Conservation (phyloP, 2,329 filamentous ascomycete genomes). For the Geosmithia flava region DNA sequence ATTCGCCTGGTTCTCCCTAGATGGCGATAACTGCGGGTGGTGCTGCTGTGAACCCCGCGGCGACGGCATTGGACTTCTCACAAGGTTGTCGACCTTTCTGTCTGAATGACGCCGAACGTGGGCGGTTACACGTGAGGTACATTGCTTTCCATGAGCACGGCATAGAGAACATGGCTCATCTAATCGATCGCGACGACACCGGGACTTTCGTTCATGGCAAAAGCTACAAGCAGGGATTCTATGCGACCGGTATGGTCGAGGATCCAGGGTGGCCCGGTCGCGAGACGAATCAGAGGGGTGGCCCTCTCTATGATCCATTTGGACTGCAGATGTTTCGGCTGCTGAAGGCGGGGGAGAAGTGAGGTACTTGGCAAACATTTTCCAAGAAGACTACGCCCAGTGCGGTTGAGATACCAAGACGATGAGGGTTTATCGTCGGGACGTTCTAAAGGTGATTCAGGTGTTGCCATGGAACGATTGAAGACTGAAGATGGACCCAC, state of each 20-base stretch:
- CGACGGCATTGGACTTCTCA: background rate
- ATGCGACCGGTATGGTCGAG: constrained; percentile 3
- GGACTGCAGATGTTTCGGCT: too few species aligned
- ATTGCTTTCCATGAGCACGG: background rate
- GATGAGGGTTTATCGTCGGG: too few species aligned
- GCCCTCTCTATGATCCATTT: too few species aligned
- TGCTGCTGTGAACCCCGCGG: background rate
- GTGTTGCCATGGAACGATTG: too few species aligned
- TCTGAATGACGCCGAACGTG: background rate
- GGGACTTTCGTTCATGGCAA: constrained; percentile 5
- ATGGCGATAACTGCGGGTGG: background rate
- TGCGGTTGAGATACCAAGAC: too few species aligned
- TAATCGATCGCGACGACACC: background rate
- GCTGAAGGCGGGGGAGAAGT: too few species aligned
- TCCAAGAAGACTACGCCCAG: too few species aligned
- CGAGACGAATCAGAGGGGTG: too few species aligned
- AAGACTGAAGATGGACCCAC: too few species aligned
- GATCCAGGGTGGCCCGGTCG: background rate
- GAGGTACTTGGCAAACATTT: too few species aligned
- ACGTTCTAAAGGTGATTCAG: too few species aligned
- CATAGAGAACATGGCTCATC: background rate
- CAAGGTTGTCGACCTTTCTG: background rate
- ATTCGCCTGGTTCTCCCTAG: background rate
- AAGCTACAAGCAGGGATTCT: constrained; percentile 6
- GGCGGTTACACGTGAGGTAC: background rate